Percentiles rank a stretch among this genome's conserved stretches.
Evolutionary conservation across 495 filamentous ascomycete genomes (phyloP).

Genomic region (Aspergillus coremiiformis): DNA sequence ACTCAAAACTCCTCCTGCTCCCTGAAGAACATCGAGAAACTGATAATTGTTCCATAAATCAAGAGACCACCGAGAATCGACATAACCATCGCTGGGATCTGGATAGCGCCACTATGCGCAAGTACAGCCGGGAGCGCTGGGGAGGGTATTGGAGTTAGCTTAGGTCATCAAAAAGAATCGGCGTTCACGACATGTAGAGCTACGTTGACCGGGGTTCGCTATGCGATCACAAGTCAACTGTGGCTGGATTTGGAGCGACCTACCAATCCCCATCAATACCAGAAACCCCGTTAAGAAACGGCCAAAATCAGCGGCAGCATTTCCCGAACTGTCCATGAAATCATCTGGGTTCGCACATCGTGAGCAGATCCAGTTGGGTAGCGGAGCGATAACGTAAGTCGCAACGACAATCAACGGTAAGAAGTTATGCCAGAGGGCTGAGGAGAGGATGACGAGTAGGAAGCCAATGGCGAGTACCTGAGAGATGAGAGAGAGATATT

Average conservation of each 20-base stretch:
- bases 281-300: constrained; percentile 92
- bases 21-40: constrained; percentile 96
- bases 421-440: constrained; percentile 88
- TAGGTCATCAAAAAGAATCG: not conserved
- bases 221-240: not conserved
- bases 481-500: constrained; percentile 3
- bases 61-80: constrained; percentile 83
- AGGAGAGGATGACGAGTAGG: constrained; percentile 97
- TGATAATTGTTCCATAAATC: constrained; percentile 97
- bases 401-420: constrained; percentile 89
- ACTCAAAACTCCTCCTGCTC: constrained; percentile 83
- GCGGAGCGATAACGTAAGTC: constrained; percentile 86
- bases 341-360: constrained; percentile 90
- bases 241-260: constrained; percentile 24
- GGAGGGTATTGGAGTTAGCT: constrained; percentile 19
- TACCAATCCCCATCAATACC: constrained; percentile 97
- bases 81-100: constrained; percentile 87
- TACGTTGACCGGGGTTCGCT: not conserved
- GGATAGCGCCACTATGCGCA: constrained; percentile 75
- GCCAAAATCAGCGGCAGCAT: constrained; percentile 80
- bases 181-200: not conserved
- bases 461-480: constrained; percentile 96
- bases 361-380: constrained; percentile 92
- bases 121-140: constrained; percentile 86
- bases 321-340: constrained; percentile 81